Percentiles rank a stretch among this genome's conserved stretches.
Conservation (phyloP, 768 basidiomycete genomes). For the Mycena rebaudengoi region DNA sequence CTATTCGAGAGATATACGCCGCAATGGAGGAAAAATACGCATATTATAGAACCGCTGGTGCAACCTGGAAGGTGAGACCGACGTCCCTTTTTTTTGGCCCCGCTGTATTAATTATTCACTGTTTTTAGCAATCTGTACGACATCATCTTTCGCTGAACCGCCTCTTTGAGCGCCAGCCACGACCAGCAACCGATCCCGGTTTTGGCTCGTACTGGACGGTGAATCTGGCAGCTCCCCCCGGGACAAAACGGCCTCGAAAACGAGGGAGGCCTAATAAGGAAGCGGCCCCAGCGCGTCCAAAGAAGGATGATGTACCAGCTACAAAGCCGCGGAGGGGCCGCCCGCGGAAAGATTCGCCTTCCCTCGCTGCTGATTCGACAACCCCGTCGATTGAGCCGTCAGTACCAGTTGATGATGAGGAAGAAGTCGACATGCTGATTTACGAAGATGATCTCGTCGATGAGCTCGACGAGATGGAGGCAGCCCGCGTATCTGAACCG, state of each 20-base stretch:
- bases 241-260: constrained; percentile 86
- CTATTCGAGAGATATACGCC: constrained; percentile 86
- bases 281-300: constrained; percentile 15
- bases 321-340: constrained; percentile 25
- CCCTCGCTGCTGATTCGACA: background rate
- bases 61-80: constrained; percentile 88
- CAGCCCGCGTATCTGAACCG: constrained; percentile 44
- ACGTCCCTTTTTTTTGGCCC: background rate
- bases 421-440: constrained; percentile 42
- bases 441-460: constrained; percentile 32
- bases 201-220: constrained; percentile 93
- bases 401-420: constrained; percentile 48
- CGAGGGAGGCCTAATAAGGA: constrained; percentile 71
- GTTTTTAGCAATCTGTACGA: constrained; percentile 81
- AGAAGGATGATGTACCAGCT: constrained; percentile 18
- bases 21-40: constrained; percentile 88
- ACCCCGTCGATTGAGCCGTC: constrained; percentile 2
- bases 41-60: constrained; percentile 82
- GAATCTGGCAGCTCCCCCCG: constrained; percentile 85
- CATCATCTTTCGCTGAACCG: constrained; percentile 87
- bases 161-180: constrained; percentile 81
- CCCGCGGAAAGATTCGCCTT: constrained; percentile 25
- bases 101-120: constrained; percentile 15
- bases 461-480: constrained; percentile 49
- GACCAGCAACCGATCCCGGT: constrained; percentile 85